These are phyloP conservation scores for Tritrichomonas musculus DNA, from an alignment of 208 protist genomes.

Conservation along the genomic window DNA sequence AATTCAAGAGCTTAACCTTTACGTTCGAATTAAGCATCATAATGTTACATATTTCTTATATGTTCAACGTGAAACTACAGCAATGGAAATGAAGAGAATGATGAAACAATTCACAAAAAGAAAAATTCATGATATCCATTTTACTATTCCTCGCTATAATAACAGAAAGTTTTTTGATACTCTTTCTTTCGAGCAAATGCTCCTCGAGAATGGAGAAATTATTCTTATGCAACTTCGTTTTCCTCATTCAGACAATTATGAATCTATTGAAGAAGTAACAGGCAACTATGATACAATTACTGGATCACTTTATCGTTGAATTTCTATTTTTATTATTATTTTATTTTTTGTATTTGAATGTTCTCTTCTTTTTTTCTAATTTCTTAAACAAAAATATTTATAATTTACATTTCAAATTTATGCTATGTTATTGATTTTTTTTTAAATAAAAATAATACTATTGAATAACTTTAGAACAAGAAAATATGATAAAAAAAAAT, in stretches of 20 bases:
- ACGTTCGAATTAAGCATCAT: not conserved
- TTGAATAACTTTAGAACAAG: no score
- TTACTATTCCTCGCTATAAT: not conserved
- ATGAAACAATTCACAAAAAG: not conserved
- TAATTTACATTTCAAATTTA: no score
- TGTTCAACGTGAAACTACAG: not conserved
- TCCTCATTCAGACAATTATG: not conserved
- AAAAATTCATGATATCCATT: conserved; percentile 2
- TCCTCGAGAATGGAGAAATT: not conserved
- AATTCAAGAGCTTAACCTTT: not conserved
- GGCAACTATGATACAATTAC: conserved; percentile 13
- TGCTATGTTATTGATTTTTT: no score
- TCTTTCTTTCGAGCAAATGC: not conserved
- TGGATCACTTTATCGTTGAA: not conserved
- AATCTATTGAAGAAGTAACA: not conserved
- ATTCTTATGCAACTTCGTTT: not conserved
- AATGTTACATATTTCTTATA: conserved; percentile 2
- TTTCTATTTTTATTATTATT: not conserved
- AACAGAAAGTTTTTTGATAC: conserved; percentile 4
- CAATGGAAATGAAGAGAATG: not conserved
- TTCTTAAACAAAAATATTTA: no score
- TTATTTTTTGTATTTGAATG: no score
- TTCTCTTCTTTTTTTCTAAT: no score
- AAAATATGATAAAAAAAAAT: no score
- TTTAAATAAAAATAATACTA: no score